Evolutionary conservation across 1,284 basidiomycete species (phyloP).

Genomic region (Papiliotrema laurentii): DNA sequence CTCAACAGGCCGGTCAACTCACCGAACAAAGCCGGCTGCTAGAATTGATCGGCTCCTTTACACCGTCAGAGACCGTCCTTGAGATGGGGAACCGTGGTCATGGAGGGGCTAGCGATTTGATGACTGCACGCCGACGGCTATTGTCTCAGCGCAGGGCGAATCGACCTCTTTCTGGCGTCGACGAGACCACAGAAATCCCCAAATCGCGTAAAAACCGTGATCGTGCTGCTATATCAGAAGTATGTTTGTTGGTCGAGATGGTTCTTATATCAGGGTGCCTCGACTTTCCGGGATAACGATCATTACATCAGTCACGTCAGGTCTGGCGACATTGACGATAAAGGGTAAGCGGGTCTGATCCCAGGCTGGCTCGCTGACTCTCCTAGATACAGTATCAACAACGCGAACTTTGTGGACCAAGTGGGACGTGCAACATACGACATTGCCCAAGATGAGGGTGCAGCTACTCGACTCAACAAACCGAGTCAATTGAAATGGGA

Average conservation of each 20-base stretch:
- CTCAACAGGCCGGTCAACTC: conserved; percentile 59
- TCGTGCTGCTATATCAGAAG: no score
- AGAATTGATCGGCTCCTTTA: conserved; percentile 78
- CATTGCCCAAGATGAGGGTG: conserved; percentile 73
- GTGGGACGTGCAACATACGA: conserved; percentile 67
- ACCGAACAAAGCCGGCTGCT: no score
- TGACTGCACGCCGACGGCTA: conserved; percentile 76
- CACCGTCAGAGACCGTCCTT: conserved; percentile 84
- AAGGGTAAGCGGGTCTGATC: conserved; percentile 1
- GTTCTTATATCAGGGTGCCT: no score
- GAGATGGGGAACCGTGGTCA: conserved; percentile 77
- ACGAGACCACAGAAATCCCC: neutral
- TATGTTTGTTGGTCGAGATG: no score
- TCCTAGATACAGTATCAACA: neutral
- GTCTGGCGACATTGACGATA: neutral
- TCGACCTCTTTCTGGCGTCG: neutral
- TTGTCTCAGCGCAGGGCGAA: neutral
- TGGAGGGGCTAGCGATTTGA: conserved; percentile 64
- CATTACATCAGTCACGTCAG: conserved; percentile 4
- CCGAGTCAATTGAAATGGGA: conserved; percentile 76
- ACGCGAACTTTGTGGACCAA: conserved; percentile 6
- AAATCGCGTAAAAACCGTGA: no score
- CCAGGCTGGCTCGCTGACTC: conserved; percentile 7
- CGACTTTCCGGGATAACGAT: neutral
- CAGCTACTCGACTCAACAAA: conserved; percentile 60